These are phyloP conservation scores for Akanthomyces uredinophilus DNA, from an alignment of 2,329 filamentous ascomycete species.

Conservation along the genomic window DNA sequence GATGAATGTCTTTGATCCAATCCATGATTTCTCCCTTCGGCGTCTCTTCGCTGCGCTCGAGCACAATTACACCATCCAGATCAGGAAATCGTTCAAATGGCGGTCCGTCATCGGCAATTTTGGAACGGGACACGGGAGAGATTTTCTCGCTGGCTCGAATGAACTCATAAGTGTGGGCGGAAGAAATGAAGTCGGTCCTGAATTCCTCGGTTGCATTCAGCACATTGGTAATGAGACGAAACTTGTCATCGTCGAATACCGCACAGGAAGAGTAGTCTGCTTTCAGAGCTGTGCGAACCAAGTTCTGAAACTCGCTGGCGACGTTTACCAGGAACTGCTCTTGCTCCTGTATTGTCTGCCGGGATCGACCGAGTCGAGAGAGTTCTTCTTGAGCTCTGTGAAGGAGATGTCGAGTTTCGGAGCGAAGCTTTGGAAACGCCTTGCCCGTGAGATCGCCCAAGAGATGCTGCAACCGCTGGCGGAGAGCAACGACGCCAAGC, in stretches of 20 bases:
- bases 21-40: slow-evolving; percentile 18
- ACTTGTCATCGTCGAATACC: slow-evolving; percentile 14
- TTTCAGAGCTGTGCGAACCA: slow-evolving; percentile 15
- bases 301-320: slow-evolving; percentile 19
- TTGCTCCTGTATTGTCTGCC: slow-evolving; percentile 18
- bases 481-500: slow-evolving; percentile 22
- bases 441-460: slow-evolving; percentile 25
- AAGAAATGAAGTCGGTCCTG: background rate
- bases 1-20: slow-evolving; percentile 22
- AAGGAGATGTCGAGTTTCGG: slow-evolving; percentile 18
- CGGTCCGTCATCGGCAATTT: background rate
- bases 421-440: slow-evolving; percentile 24
- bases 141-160: background rate
- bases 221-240: slow-evolving; percentile 21
- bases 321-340: slow-evolving; percentile 17
- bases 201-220: slow-evolving; percentile 20
- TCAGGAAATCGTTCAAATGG: background rate
- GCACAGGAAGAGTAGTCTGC: slow-evolving; percentile 16
- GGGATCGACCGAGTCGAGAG: slow-evolving; percentile 15
- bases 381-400: slow-evolving; percentile 12
- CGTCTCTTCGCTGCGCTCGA: background rate
- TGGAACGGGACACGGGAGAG: too few species aligned
- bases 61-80: slow-evolving; percentile 9
- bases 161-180: slow-evolving; percentile 19
- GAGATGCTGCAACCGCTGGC: slow-evolving; percentile 21